These are phyloP conservation scores for Echium plantagineum DNA, from an alignment of 257 asterid genomes.

Conservation along the genomic window DNA sequence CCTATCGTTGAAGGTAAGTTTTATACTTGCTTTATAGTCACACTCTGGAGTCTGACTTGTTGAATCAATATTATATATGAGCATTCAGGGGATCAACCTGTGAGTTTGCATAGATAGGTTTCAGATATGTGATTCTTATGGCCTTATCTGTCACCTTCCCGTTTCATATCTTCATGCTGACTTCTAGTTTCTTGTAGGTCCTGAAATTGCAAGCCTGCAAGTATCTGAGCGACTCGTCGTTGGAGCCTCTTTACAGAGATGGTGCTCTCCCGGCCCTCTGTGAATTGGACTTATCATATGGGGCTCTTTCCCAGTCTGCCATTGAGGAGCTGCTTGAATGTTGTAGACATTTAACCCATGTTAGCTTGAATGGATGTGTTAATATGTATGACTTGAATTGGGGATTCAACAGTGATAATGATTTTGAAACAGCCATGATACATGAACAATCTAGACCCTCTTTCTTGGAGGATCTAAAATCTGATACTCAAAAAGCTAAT, in stretches of 20 bases:
- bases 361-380: slow-evolving; percentile 85
- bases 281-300: slow-evolving; percentile 91
- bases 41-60: too few species aligned
- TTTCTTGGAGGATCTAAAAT: slow-evolving; percentile 14
- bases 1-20: slow-evolving; percentile 56
- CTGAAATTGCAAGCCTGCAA: slow-evolving; percentile 99
- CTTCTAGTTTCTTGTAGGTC: slow-evolving; percentile 32
- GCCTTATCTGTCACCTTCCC: background rate
- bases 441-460: slow-evolving; percentile 14
- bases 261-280: slow-evolving; percentile 77
- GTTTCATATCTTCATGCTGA: background rate
- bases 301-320: slow-evolving; percentile 80
- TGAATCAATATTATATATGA: too few species aligned
- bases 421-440: slow-evolving; percentile 19
- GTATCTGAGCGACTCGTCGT: slow-evolving; percentile 64
- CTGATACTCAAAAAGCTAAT: slow-evolving; percentile 23
- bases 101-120: too few species aligned
- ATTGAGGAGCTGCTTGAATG: slow-evolving; percentile 88
- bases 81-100: too few species aligned
- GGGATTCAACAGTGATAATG: slow-evolving; percentile 33
- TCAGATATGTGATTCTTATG: too few species aligned
- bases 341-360: slow-evolving; percentile 77
- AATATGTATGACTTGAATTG: slow-evolving; percentile 94
- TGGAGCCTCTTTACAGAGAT: slow-evolving; percentile 85
- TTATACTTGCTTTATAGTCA: slow-evolving; percentile 1